Evolutionary conservation across 1,284 basidiomycete genomes (phyloP), one percentile per base, ranked within the genome.

Genomic region (Gyrodon tennesseensis): DNA sequence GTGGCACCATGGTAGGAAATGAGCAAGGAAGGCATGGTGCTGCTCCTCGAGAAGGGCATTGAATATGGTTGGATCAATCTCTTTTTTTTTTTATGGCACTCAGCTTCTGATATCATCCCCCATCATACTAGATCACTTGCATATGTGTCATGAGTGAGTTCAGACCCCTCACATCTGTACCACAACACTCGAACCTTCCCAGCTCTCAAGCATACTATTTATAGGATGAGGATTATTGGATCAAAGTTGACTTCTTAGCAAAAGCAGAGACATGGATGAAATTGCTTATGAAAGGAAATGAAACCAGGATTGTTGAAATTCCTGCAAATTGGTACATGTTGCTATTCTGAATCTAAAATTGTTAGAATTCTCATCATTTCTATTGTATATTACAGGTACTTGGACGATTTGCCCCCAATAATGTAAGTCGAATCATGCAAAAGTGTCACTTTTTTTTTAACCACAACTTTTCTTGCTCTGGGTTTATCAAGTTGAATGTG

Each of bases 1-100:
- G 88, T 91, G 43, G 89, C 89, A 15, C 88, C 90, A 0, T 92
- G 89, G 89, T 93, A 90, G 89, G 90, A 93, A 74, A 86, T 84
- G 3, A 88, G 84, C 77, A 84, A 83, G 64, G 89, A 91, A 74
- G 86, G 86, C 3, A 86, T 84, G 0, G 77, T 85, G n/a, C 79
- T 92, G 37, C 77, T 92, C 25, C 81, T 91, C 23, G 85, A 89
- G 29, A 89, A 89, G 71, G 91, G 91, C 0, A 87, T 93, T 52
- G 82, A 88, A 77, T 92, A 92, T 71, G 90, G 87, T 87, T 8
- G 56, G 60, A 58, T 3, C n/a, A 25, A 56, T 21, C 8, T 39
- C n/a, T 37, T 56, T 54, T 31, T 54, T n/a, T n/a, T n/a, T n/a
- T n/a, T n/a, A n/a, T n/a, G n/a, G n/a, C n/a, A n/a, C n/a, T 48